phyloP scores from a whole-genome alignment of 352 stramenopile species.

The Phytophthora megakarya region DNA sequence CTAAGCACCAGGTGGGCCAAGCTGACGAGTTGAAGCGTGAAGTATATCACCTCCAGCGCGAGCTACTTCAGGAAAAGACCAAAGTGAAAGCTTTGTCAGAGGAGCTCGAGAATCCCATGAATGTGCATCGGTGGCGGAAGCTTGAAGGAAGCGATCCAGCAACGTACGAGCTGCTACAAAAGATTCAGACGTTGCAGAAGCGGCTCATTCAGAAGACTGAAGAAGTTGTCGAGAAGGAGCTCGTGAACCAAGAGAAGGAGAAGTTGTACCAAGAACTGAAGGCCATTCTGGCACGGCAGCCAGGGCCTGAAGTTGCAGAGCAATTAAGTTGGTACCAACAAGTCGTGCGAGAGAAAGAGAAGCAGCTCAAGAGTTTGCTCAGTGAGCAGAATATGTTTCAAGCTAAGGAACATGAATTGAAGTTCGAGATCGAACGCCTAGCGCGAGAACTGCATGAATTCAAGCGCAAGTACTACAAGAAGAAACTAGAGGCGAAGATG shows the following conservation, averaged over 20 bases:
- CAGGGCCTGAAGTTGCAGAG: conserved; percentile 94
- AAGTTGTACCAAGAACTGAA: conserved; percentile 96
- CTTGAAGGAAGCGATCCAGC: conserved; percentile 96
- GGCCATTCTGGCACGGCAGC: conserved; percentile 91
- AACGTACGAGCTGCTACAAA: conserved; percentile 96
- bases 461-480: conserved; percentile 97
- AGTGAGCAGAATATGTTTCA: conserved; percentile 98
- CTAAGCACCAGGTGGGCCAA: conserved; percentile 88
- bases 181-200: conserved; percentile 96
- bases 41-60: conserved; percentile 90
- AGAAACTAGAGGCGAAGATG: conserved; percentile 89
- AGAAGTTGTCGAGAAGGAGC: conserved; percentile 94
- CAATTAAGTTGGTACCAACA: conserved; percentile 96
- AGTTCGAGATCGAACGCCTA: conserved; percentile 95
- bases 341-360: conserved; percentile 95
- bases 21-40: conserved; percentile 90
- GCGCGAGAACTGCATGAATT: conserved; percentile 93
- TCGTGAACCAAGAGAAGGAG: conserved; percentile 96
- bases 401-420: conserved; percentile 94
- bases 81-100: conserved; percentile 96
- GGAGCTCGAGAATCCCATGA: conserved; percentile 97
- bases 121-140: conserved; percentile 97
- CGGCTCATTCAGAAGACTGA: conserved; percentile 96
- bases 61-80: conserved; percentile 94
- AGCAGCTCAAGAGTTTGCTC: conserved; percentile 96